Base-by-base conservation (phyloP, 345 rosid species). In the Barbarea vulgaris region DNA sequence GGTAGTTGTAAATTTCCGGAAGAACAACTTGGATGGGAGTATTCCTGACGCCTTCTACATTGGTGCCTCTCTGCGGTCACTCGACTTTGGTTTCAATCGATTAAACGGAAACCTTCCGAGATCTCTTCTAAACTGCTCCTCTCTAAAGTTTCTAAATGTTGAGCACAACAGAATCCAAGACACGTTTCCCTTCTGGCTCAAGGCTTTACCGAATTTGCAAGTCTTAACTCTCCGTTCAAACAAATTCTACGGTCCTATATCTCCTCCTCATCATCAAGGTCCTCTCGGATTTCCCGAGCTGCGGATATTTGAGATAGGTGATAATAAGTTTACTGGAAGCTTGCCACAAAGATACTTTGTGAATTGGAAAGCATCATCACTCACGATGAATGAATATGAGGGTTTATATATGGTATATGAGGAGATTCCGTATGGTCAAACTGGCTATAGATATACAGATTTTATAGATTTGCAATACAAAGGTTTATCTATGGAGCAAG, bases 141-240 rank as follows among this genome's bases (percentile, higher is more conserved):
- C 52, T 41, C 25, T 73, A 0, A 0, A 0, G 56, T 14, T 64
- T 63, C 27, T 73, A 25, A 24, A 0, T 2, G 11, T 64, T 10
- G 18, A 6, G 3, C 1, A 73, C 37, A 73, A 73, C 21, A 19
- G 0, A 30, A 13, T 72, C 3, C 0, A 52, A 51, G 75, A 71
- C 10, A n/a, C 11, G 8, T 71, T 71, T 34, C 67, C 67, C 3
- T 72, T 72, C 3, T 72, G 62, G 76, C 69, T 72, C 24, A 52
- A 28, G 31, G 62, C 42, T 18, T 18, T 39, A 51, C 62, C 62
- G 0, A 9, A 37, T 13, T 27, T 72, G 59, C 14, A 59, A 48
- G 50, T 59, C 27, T 19, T 71, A 2, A 24, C 0, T 17, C 67
- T 71, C 1, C 18, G 39, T 4, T 71, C 75, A 7, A 71, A 71